A percentile compares a stretch with the other conserved stretches of the same genome.
Conservation (phyloP, 805 yeast species). For the Saturnispora dispora region DNA sequence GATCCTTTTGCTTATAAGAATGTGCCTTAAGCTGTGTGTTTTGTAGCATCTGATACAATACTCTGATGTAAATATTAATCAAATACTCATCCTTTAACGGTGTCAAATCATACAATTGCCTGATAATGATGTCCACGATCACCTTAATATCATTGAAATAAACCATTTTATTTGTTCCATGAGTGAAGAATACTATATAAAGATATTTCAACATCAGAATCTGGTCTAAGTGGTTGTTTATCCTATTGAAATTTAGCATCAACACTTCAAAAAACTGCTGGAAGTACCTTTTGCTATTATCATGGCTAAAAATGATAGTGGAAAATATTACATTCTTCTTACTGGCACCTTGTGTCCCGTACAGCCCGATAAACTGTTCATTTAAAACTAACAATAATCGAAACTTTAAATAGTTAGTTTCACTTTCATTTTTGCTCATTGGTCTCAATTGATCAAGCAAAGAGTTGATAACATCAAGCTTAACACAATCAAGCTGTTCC, state of each 20-base stretch:
- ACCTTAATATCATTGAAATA: slow-evolving; percentile 82
- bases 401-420: slow-evolving; percentile 58
- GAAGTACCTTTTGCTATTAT: slow-evolving; percentile 29
- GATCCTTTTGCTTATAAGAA: slow-evolving; percentile 48
- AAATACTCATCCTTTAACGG: slow-evolving; percentile 42
- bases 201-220: slow-evolving; percentile 73
- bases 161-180: slow-evolving; percentile 54
- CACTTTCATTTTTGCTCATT: slow-evolving; percentile 40
- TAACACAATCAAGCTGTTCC: slow-evolving; percentile 34
- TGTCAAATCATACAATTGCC: slow-evolving; percentile 69
- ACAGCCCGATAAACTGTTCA: slow-evolving; percentile 64
- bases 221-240: slow-evolving; percentile 58
- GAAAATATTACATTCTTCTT: not conserved
- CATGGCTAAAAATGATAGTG: slow-evolving; percentile 7
- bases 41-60: slow-evolving; percentile 59
- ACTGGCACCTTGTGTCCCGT: not conserved
- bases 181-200: slow-evolving; percentile 62
- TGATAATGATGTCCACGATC: slow-evolving; percentile 67
- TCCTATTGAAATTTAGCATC: slow-evolving; percentile 70
- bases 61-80: slow-evolving; percentile 65
- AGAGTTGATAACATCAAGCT: slow-evolving; percentile 37
- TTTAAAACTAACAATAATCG: slow-evolving; percentile 65
- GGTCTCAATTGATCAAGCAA: slow-evolving; percentile 37
- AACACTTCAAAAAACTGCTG: slow-evolving; percentile 58
- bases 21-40: slow-evolving; percentile 52